These are phyloP conservation scores for Hymenoscyphus albidus DNA, from an alignment of 2,329 filamentous ascomycete genomes.

Conservation along the genomic window DNA sequence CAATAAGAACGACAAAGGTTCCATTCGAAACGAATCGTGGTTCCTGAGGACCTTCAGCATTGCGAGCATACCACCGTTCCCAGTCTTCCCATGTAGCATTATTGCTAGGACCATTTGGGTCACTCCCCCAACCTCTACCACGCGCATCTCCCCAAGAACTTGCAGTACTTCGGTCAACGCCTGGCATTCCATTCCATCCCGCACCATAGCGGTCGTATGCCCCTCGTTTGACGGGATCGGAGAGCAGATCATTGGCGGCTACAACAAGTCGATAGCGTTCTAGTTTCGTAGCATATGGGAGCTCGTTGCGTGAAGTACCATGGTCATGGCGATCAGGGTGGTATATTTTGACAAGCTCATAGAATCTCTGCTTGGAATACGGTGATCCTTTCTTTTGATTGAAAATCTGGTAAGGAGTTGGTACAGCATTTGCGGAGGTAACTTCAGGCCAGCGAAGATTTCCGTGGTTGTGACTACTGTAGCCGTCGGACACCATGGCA, in stretches of 20 bases:
- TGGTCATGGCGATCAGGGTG: constrained; percentile 70
- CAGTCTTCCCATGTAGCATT: constrained; percentile 99
- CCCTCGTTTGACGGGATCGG: constrained; percentile 70
- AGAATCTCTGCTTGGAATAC: constrained; percentile 82
- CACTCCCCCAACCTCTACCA: constrained; percentile 28
- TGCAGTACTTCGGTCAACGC: constrained; percentile 29
- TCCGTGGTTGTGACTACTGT: constrained; percentile 37
- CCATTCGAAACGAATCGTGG: constrained; percentile 72
- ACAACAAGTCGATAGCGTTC: constrained; percentile 89
- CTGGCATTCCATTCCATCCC: constrained; percentile 65
- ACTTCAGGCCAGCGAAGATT: constrained; percentile 33
- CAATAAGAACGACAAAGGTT: constrained; percentile 69
- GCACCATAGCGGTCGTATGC: constrained; percentile 79
- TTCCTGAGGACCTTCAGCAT: constrained; percentile 45
- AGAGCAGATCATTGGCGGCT: constrained; percentile 82
- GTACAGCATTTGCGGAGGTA: constrained; percentile 28
- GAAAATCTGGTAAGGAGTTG: constrained; percentile 88
- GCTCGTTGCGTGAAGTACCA: constrained; percentile 38
- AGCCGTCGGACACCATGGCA: constrained; percentile 36
- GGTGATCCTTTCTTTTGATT: constrained; percentile 53
- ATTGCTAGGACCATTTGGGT: constrained; percentile 45
- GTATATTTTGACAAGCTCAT: constrained; percentile 91
- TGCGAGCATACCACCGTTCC: constrained; percentile 70
- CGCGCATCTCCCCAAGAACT: constrained; percentile 25
- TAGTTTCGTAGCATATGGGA: constrained; percentile 62